Base-by-base conservation (phyloP, 1,139 yeast species). In the Zygotorulaspora mrakii region DNA sequence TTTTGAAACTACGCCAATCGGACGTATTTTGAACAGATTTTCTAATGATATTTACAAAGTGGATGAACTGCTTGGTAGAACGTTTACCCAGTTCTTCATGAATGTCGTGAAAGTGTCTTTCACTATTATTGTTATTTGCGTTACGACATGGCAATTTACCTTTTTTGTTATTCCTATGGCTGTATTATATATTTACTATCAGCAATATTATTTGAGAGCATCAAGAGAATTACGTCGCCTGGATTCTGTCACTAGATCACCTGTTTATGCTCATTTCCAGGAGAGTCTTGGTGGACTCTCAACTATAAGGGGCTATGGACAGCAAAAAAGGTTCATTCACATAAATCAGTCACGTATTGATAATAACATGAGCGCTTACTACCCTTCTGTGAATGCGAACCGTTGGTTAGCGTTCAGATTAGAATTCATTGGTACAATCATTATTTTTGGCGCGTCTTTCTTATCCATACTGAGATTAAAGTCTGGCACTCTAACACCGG, bases 331-430 rank as follows among this genome's bases (percentile, higher is more conserved):
- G 57, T 94, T 91, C 62, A 72, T 69, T 42, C 78, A 70, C 54
- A 71, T 86, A 58, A 89, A 88, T 62, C 82, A 83, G 61, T 68
- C 77, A 38, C 80, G 88, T 58, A 75, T 89, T 52, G 96, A 91
- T 60, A 74, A 74, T 53, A 89, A 91, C 61, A 77, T 89, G 82
- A 73, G 84, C 59, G 97, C 97, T 0, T 89, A 77, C 57, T 94
- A 87, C 68, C 96, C 97, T 23, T 75, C 94, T n/a, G 79, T 88
- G 46, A 85, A 85, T 61, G 89, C 96, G 9, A 91, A 91, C 62
- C 79, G 98, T 69, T 91, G 98, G 98, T 74, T 91, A 46, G 96
- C 96, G 8, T 95, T 86, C 11, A 76, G 97, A 61, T 73, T 91
- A 46, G 97, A 91, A 64, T 81, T 85, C 52, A 71, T 91, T 52